Percentiles rank a stretch among this genome's conserved stretches.
Conservation (phyloP, 352 stramenopile genomes). For the Globisporangium orthogonon region DNA sequence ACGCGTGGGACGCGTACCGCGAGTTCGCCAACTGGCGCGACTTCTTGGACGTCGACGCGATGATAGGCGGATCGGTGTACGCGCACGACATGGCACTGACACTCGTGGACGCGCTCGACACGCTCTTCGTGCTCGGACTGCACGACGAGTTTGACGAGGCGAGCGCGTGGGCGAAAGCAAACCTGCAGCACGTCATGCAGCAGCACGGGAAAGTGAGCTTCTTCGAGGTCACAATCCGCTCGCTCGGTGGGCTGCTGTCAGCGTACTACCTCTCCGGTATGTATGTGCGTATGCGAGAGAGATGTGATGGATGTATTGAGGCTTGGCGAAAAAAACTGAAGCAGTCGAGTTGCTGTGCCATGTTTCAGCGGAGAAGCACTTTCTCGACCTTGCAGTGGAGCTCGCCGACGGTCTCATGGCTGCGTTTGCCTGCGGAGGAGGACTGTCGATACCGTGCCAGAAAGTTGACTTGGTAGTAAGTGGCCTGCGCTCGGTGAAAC, state of each 20-base stretch:
- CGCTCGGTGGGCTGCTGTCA: slow-evolving; percentile 45
- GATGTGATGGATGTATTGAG: too few relatives aligned
- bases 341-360: background rate
- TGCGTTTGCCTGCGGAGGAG: slow-evolving; percentile 27
- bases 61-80: slow-evolving; percentile 21
- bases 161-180: slow-evolving; percentile 40
- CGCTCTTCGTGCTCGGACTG: slow-evolving; percentile 54
- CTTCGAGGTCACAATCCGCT: slow-evolving; percentile 56
- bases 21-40: slow-evolving; percentile 30
- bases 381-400: slow-evolving; percentile 31
- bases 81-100: slow-evolving; percentile 61
- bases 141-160: slow-evolving; percentile 59
- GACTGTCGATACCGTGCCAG: slow-evolving; percentile 23
- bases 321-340: background rate
- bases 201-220: slow-evolving; percentile 37
- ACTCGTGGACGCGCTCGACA: slow-evolving; percentile 60
- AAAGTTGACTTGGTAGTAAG: slow-evolving; percentile 34
- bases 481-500: background rate
- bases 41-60: slow-evolving; percentile 24
- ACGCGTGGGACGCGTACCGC: slow-evolving; percentile 49
- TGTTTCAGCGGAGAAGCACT: slow-evolving; percentile 25
- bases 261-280: slow-evolving; percentile 45
- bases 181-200: slow-evolving; percentile 31
- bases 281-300: background rate
- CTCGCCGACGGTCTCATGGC: slow-evolving; percentile 28